These are phyloP conservation scores for Sicyos baderoa DNA, from an alignment of 306 rosid species.

Conservation along the genomic window DNA sequence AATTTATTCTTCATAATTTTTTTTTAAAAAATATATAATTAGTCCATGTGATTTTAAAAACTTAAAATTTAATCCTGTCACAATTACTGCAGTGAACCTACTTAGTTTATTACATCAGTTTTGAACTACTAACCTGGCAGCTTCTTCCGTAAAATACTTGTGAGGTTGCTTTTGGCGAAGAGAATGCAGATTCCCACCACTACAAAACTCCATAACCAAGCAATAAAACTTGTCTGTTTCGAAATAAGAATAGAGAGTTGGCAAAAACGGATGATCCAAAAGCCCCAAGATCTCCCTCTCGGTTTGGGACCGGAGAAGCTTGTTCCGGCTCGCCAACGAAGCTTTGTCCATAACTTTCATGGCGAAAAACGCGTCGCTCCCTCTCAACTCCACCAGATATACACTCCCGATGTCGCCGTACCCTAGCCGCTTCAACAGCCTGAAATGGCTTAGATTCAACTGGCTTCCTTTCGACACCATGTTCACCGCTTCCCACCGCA, in stretches of 20 bases:
- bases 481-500: constrained; percentile 14
- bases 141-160: constrained; percentile 20
- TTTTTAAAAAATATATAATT: too few species aligned
- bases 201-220: constrained; percentile 23
- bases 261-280: constrained; percentile 21
- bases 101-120: too few species aligned
- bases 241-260: constrained; percentile 15
- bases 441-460: constrained; percentile 16
- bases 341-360: constrained; percentile 25
- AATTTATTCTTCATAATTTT: too few species aligned
- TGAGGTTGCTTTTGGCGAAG: constrained; percentile 21
- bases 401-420: constrained; percentile 21
- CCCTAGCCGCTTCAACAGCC: constrained; percentile 18
- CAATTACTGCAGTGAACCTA: too few species aligned
- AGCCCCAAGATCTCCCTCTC: constrained; percentile 18
- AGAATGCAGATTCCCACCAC: constrained; percentile 22
- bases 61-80: too few species aligned
- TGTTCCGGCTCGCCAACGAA: constrained; percentile 17
- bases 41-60: too few species aligned
- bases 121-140: constrained; percentile 15
- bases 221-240: constrained; percentile 22
- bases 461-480: constrained; percentile 12
- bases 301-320: constrained; percentile 13
- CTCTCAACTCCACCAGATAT: constrained; percentile 18
- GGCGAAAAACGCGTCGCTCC: constrained; percentile 12